phyloP scores from a whole-genome alignment of 768 basidiomycete species.

The Pleurotus sapidus region DNA sequence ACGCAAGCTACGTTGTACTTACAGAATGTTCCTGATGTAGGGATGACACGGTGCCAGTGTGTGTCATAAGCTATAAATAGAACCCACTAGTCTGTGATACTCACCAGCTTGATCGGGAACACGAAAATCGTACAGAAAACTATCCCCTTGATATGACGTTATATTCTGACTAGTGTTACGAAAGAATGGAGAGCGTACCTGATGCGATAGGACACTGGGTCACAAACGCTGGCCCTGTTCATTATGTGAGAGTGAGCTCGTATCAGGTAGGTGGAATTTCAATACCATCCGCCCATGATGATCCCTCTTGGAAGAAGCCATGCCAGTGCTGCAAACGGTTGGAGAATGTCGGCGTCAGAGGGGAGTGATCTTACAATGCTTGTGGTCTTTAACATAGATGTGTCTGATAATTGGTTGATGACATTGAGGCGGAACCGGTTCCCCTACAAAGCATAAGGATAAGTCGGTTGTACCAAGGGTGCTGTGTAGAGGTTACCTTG shows the following conservation, averaged over 20 bases:
- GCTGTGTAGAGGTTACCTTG: slow-evolving; percentile 19
- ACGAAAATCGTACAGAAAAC: not conserved
- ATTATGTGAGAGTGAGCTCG: not conserved
- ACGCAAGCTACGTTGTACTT: too few relatives aligned
- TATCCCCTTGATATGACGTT: slow-evolving; percentile 26
- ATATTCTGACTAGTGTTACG: not conserved
- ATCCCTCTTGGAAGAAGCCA: slow-evolving; percentile 28
- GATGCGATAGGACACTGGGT: slow-evolving; percentile 7
- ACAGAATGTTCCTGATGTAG: slow-evolving; percentile 40
- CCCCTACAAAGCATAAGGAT: slow-evolving; percentile 22
- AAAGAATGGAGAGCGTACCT: too few relatives aligned
- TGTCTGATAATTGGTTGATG: slow-evolving; percentile 32
- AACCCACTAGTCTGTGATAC: slow-evolving; percentile 12
- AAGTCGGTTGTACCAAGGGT: not conserved
- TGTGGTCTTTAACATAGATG: slow-evolving; percentile 34
- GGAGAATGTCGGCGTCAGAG: not conserved
- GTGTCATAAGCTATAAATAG: slow-evolving; percentile 15
- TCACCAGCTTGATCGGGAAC: slow-evolving; percentile 26
- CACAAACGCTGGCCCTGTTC: slow-evolving; percentile 6
- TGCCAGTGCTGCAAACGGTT: slow-evolving; percentile 26
- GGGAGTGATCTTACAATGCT: slow-evolving; percentile 29
- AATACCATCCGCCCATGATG: slow-evolving; percentile 35
- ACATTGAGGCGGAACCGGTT: slow-evolving; percentile 39
- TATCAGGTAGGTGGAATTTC: slow-evolving; percentile 1
- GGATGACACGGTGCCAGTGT: slow-evolving; percentile 15